Conservation (phyloP, 2,329 filamentous ascomycete species). For the Beauveria pseudobassiana region DNA sequence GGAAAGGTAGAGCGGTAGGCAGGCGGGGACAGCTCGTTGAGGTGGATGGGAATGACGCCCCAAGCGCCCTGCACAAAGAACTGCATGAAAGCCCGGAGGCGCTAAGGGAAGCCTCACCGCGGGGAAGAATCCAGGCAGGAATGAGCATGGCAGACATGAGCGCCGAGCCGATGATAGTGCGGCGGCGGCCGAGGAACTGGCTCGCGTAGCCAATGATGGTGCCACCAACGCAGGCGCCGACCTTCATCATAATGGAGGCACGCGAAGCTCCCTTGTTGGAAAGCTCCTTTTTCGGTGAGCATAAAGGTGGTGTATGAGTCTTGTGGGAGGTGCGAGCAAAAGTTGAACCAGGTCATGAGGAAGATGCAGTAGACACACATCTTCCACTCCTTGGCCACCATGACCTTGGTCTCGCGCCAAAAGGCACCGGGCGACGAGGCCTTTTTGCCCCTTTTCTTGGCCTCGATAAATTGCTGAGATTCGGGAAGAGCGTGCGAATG, state of each 20-base stretch:
- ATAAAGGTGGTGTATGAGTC: slow-evolving; percentile 80
- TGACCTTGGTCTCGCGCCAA: slow-evolving; percentile 60
- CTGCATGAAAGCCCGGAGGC: slow-evolving; percentile 62
- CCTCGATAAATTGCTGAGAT: slow-evolving; percentile 66
- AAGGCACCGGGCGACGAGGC: slow-evolving; percentile 43
- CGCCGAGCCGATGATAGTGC: slow-evolving; percentile 55
- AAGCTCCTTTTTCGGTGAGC: slow-evolving; percentile 65
- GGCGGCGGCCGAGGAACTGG: slow-evolving; percentile 67
- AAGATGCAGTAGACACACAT: slow-evolving; percentile 71
- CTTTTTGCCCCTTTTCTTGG: slow-evolving; percentile 52
- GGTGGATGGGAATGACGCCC: slow-evolving; percentile 64
- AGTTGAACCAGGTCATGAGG: slow-evolving; percentile 71
- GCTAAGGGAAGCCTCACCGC: slow-evolving; percentile 50
- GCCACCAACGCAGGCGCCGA: slow-evolving; percentile 66
- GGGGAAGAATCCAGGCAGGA: slow-evolving; percentile 63
- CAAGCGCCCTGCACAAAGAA: slow-evolving; percentile 60
- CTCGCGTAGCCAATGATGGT: slow-evolving; percentile 67
- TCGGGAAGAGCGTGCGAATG: slow-evolving; percentile 61
- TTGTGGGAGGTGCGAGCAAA: slow-evolving; percentile 71
- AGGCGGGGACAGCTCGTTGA: slow-evolving; percentile 65
- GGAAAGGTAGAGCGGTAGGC: slow-evolving; percentile 66
- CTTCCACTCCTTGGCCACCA: slow-evolving; percentile 65
- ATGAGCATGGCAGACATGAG: slow-evolving; percentile 55
- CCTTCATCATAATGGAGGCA: slow-evolving; percentile 78
- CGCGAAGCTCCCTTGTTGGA: slow-evolving; percentile 55